Evolutionary conservation across 108 stramenopile genomes (phyloP).

Genomic region (Pinguiococcus pyrenoidosus): DNA sequence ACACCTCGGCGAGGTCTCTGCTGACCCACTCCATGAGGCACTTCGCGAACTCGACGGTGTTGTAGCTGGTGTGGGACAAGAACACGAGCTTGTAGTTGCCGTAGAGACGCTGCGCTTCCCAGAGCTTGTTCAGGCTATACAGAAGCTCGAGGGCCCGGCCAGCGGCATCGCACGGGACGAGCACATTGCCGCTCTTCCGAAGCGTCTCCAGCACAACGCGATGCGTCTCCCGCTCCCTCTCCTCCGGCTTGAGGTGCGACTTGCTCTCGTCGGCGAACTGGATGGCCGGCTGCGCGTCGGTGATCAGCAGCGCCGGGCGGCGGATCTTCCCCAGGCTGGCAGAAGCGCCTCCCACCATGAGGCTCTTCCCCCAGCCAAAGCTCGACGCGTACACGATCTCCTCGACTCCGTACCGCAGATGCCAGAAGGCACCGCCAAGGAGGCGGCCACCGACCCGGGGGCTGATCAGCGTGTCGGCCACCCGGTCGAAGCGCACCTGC

Average conservation of each 20-base stretch:
- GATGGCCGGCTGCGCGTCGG: constrained; percentile 12
- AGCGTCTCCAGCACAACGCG: constrained; percentile 52
- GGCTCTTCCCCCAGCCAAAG: no score
- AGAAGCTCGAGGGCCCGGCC: constrained; percentile 73
- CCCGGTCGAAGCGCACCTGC: constrained; percentile 22
- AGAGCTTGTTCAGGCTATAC: constrained; percentile 58
- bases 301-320: constrained; percentile 19
- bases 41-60: constrained; percentile 70
- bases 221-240: no score
- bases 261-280: background rate
- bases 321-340: no score
- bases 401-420: background rate
- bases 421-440: constrained; percentile 60
- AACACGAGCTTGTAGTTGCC: constrained; percentile 70
- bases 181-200: constrained; percentile 73
- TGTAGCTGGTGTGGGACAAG: constrained; percentile 50
- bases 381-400: constrained; percentile 1
- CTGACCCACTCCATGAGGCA: constrained; percentile 75
- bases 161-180: constrained; percentile 70
- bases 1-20: constrained; percentile 29
- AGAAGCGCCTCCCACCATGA: no score
- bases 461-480: constrained; percentile 38
- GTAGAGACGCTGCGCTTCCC: constrained; percentile 56
- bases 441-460: constrained; percentile 71
- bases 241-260: background rate